Conservation (phyloP, 2,329 filamentous ascomycete species). For the Venturiaceae sp. region DNA sequence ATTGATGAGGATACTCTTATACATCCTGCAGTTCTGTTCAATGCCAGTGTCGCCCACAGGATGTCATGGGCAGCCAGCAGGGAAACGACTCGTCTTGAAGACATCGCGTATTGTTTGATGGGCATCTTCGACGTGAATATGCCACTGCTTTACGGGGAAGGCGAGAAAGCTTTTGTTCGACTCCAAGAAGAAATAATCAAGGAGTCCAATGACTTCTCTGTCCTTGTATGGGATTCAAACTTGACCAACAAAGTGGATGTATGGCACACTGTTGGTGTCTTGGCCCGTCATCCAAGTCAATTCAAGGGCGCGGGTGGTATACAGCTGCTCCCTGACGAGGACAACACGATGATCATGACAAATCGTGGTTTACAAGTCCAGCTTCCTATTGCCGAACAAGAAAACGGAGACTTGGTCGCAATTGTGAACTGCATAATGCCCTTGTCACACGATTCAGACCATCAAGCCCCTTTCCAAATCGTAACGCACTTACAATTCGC, state of each 20-base stretch:
- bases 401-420: no score
- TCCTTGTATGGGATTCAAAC: conserved; percentile 5
- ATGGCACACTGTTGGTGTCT: not conserved
- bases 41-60: not conserved
- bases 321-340: no score
- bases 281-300: not conserved
- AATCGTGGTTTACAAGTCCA: no score
- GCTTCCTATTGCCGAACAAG: no score
- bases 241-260: not conserved
- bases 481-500: no score
- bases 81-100: not conserved
- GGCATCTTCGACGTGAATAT: conserved; percentile 8
- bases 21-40: not conserved
- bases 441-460: no score
- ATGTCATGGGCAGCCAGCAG: conserved; percentile 6
- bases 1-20: not conserved
- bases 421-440: no score
- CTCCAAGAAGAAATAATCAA: conserved; percentile 8
- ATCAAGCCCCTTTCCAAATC: no score
- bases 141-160: conserved; percentile 8
- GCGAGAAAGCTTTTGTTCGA: not conserved
- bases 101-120: conserved; percentile 5
- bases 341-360: no score
- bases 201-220: not conserved
- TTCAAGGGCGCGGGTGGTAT: no score